A percentile compares a stretch with the other conserved stretches of the same genome.
These are phyloP conservation scores for Trichoderma atrobrunneum DNA, from an alignment of 2,329 filamentous ascomycete genomes.

Conservation along the genomic window DNA sequence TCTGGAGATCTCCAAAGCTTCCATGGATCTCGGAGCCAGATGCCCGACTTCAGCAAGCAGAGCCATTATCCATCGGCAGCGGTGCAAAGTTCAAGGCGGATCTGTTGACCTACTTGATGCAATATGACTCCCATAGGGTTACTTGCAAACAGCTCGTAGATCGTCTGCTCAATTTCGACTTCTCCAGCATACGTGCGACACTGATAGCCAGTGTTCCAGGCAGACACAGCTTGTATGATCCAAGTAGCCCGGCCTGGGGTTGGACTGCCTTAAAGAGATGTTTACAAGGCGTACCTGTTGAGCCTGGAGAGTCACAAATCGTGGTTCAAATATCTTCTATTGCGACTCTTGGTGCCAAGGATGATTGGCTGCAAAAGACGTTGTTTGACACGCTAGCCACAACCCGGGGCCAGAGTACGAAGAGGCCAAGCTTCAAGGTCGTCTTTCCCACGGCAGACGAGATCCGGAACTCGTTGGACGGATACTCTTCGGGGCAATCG, in stretches of 20 bases:
- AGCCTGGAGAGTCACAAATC: conserved; percentile 44
- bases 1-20: conserved; percentile 74
- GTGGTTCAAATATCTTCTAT: conserved; percentile 75
- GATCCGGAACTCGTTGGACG: conserved; percentile 72
- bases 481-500: conserved; percentile 72
- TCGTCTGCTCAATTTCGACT: conserved; percentile 63
- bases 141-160: conserved; percentile 55
- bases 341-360: conserved; percentile 68
- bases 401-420: conserved; percentile 29
- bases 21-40: conserved; percentile 40
- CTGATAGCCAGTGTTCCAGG: conserved; percentile 79
- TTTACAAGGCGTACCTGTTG: conserved; percentile 53
- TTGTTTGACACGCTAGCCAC: conserved; percentile 52
- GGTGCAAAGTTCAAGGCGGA: conserved; percentile 74
- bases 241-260: conserved; percentile 64
- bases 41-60: background rate
- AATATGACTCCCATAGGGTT: conserved; percentile 60
- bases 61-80: conserved; percentile 44
- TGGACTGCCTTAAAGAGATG: conserved; percentile 67
- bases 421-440: conserved; percentile 59
- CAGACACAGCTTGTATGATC: conserved; percentile 51
- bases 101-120: conserved; percentile 66
- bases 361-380: conserved; percentile 69
- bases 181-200: conserved; percentile 64
- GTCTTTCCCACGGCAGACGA: conserved; percentile 80